Evolutionary conservation across 352 stramenopile genomes (phyloP).

Genomic region (Pythium periplocum): DNA sequence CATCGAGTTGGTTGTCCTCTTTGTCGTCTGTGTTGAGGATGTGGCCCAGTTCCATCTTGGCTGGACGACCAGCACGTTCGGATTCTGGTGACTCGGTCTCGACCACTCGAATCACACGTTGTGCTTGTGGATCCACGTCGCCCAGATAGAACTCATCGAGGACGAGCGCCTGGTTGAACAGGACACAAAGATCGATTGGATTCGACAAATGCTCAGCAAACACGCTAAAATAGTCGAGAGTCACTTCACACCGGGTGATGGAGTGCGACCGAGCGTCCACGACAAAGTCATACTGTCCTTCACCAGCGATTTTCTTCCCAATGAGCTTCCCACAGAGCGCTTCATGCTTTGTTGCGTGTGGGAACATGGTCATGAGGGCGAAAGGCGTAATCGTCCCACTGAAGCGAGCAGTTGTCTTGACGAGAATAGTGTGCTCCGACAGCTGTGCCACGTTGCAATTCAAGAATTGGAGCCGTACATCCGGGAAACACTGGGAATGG

Average conservation of each 20-base stretch:
- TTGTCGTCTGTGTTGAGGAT: constrained; percentile 1
- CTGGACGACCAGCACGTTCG: too few relatives aligned
- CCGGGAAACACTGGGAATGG: constrained; percentile 4
- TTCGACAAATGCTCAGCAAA: constrained; percentile 10
- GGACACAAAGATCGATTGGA: constrained; percentile 3
- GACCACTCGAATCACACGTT: neutral
- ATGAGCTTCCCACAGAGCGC: constrained; percentile 1
- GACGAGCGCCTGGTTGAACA: constrained; percentile 8
- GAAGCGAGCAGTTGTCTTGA: constrained; percentile 2
- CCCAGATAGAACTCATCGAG: constrained; percentile 8
- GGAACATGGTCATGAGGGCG: constrained; percentile 6
- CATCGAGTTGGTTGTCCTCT: too few relatives aligned
- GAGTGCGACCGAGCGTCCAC: constrained; percentile 1
- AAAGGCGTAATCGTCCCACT: neutral
- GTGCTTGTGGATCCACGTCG: neutral
- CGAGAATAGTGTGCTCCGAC: neutral
- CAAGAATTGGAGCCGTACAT: neutral
- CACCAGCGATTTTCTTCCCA: constrained; percentile 1
- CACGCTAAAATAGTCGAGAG: constrained; percentile 5
- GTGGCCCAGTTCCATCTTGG: constrained; percentile 10
- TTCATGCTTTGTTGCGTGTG: neutral
- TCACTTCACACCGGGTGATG: constrained; percentile 8
- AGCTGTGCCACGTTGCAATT: neutral
- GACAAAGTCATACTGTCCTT: constrained; percentile 11
- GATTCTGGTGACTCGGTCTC: neutral